Evolutionary conservation across 371 early-diverging fungal genomes (phyloP).

Genomic region (Coemansia sp.): DNA sequence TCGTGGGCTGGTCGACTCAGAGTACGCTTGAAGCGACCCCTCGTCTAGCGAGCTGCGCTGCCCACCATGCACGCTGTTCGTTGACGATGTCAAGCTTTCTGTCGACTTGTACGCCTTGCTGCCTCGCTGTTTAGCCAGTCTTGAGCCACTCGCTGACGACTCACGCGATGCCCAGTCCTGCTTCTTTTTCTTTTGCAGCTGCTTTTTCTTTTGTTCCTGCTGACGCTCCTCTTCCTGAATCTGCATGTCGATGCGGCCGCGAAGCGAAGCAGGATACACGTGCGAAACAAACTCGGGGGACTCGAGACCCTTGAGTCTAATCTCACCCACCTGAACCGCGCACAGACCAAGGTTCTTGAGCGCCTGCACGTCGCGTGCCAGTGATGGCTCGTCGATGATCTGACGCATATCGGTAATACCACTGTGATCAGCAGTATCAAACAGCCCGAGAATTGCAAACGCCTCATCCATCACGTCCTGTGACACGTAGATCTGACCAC

Average conservation of each 20-base stretch:
- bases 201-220: constrained; percentile 24
- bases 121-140: constrained; percentile 23
- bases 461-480: constrained; percentile 55
- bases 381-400: constrained; percentile 47
- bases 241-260: constrained; percentile 53
- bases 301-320: constrained; percentile 84
- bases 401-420: constrained; percentile 50
- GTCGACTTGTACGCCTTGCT: constrained; percentile 14
- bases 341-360: constrained; percentile 71
- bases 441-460: constrained; percentile 46
- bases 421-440: constrained; percentile 47
- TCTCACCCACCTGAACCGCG: constrained; percentile 75
- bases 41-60: constrained; percentile 44
- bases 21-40: constrained; percentile 15
- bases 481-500: constrained; percentile 79
- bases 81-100: constrained; percentile 11
- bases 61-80: constrained; percentile 4
- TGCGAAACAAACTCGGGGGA: constrained; percentile 81
- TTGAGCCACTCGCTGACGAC: not conserved
- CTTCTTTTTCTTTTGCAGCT: constrained; percentile 25
- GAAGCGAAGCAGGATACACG: constrained; percentile 64
- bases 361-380: constrained; percentile 61
- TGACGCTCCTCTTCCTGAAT: constrained; percentile 31
- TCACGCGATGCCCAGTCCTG: constrained; percentile 37
- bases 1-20: constrained; percentile 17